phyloP scores from a whole-genome alignment of 2,329 filamentous ascomycete genomes.

The Fusarium lateritium region DNA sequence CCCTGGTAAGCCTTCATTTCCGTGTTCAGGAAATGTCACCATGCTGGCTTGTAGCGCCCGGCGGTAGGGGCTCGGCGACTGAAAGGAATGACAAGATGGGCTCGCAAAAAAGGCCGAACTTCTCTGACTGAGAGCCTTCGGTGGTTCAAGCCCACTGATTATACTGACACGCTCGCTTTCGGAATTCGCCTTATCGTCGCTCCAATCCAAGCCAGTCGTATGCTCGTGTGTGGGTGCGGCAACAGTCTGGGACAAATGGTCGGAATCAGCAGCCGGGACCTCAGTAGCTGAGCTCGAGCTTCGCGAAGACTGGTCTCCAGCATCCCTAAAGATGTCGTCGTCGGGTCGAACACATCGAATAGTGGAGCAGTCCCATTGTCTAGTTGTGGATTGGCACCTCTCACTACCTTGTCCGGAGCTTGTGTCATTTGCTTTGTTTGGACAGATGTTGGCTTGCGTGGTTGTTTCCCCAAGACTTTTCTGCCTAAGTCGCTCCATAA shows the following conservation, averaged over 20 bases:
- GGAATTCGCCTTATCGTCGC: neutral
- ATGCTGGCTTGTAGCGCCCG: conserved; percentile 65
- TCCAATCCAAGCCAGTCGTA: neutral
- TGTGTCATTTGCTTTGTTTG: conserved; percentile 10
- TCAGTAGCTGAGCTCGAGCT: conserved; percentile 13
- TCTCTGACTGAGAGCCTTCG: conserved; percentile 56
- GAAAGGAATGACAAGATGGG: conserved; percentile 65
- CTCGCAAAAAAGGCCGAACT: conserved; percentile 68
- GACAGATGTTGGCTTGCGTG: neutral
- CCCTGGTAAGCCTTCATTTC: conserved; percentile 47
- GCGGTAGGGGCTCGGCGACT: conserved; percentile 70
- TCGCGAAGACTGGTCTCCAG: neutral
- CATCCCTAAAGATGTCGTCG: conserved; percentile 53
- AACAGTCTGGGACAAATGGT: neutral
- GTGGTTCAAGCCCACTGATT: conserved; percentile 32
- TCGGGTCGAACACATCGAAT: conserved; percentile 55
- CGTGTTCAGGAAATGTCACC: conserved; percentile 52
- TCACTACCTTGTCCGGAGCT: neutral
- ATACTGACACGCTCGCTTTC: conserved; percentile 2
- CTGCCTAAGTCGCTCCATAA: conserved; percentile 70
- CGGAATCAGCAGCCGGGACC: neutral
- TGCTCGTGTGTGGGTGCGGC: neutral
- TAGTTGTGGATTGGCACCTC: conserved; percentile 4
- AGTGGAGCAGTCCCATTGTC: conserved; percentile 47
- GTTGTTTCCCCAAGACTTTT: conserved; percentile 44